A percentile compares a stretch with the other conserved stretches of the same genome.
phyloP scores from a whole-genome alignment of 2,329 filamentous ascomycete genomes.

The Sporothrix sp. region DNA sequence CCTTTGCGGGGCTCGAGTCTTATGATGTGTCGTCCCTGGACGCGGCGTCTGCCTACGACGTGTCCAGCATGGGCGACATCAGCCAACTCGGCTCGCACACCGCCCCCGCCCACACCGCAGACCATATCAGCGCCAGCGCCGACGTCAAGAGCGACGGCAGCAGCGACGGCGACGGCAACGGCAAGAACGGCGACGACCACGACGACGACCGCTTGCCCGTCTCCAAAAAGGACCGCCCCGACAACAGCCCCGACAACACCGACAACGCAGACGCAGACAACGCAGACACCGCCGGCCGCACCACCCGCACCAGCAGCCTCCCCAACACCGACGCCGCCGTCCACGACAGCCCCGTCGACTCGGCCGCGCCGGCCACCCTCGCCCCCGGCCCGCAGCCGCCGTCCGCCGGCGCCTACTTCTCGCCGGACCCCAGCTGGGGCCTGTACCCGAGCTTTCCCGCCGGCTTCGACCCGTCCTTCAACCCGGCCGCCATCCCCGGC shows the following conservation, averaged over 20 bases:
- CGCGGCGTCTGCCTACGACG: slow-evolving; percentile 3
- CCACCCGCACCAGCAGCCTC: neutral
- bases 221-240: neutral
- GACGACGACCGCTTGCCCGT: no score
- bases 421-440: slow-evolving; percentile 34
- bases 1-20: slow-evolving; percentile 18
- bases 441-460: slow-evolving; percentile 38
- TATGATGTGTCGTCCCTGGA: slow-evolving; percentile 11
- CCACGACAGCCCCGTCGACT: slow-evolving; percentile 6
- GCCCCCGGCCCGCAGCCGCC: neutral
- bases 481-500: slow-evolving; percentile 24
- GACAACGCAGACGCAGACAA: neutral
- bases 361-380: neutral
- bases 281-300: neutral
- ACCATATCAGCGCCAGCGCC: neutral
- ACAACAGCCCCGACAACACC: neutral
- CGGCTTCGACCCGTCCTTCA: slow-evolving; percentile 27
- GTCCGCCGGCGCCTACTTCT: slow-evolving; percentile 8
- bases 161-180: neutral
- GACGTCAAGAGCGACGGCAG: slow-evolving; percentile 4
- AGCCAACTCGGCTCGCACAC: slow-evolving; percentile 7
- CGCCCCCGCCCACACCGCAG: neutral
- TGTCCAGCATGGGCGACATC: slow-evolving; percentile 11
- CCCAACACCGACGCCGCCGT: neutral
- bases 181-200: neutral